Conservation (phyloP, 192 early-diverging fungal genomes). For the Haplosporangium gracile region DNA sequence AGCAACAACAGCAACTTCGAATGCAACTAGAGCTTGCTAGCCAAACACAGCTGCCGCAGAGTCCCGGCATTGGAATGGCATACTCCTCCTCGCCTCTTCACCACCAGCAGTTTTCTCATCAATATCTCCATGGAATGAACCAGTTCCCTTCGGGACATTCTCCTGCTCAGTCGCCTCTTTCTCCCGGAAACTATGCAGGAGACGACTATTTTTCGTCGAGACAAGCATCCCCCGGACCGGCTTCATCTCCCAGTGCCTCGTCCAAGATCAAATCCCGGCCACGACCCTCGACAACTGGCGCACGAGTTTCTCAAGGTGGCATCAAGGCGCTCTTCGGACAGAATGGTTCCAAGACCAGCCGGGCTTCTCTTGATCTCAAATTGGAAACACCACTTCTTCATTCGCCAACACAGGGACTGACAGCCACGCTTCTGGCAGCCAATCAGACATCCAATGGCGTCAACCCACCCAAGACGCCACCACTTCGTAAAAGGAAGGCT, state of each 20-base stretch:
- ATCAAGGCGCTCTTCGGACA: slow-evolving; percentile 55
- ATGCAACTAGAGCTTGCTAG: slow-evolving; percentile 37
- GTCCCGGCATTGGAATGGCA: slow-evolving; percentile 22
- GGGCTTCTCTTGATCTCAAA: slow-evolving; percentile 42
- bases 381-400: slow-evolving; percentile 11
- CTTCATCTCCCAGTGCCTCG: slow-evolving; percentile 34
- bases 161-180: slow-evolving; percentile 43
- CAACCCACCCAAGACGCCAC: slow-evolving; percentile 23
- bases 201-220: slow-evolving; percentile 53
- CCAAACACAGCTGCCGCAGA: slow-evolving; percentile 44
- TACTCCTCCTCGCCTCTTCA: slow-evolving; percentile 12
- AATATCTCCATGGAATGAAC: slow-evolving; percentile 25
- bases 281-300: slow-evolving; percentile 28
- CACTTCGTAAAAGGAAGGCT: slow-evolving; percentile 28
- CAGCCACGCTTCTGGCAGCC: slow-evolving; percentile 23
- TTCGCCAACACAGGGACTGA: slow-evolving; percentile 21
- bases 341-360: slow-evolving; percentile 25
- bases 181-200: slow-evolving; percentile 35
- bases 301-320: slow-evolving; percentile 45
- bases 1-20: slow-evolving; percentile 42
- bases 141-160: slow-evolving; percentile 46
- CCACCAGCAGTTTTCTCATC: slow-evolving; percentile 30
- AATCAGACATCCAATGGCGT: slow-evolving; percentile 13
- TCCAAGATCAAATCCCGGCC: slow-evolving; percentile 51
- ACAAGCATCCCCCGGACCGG: slow-evolving; percentile 42